Percentiles rank a stretch among this genome's conserved stretches.
These are phyloP conservation scores for Lachnellula cervina DNA, from an alignment of 2,329 filamentous ascomycete species.

Conservation along the genomic window DNA sequence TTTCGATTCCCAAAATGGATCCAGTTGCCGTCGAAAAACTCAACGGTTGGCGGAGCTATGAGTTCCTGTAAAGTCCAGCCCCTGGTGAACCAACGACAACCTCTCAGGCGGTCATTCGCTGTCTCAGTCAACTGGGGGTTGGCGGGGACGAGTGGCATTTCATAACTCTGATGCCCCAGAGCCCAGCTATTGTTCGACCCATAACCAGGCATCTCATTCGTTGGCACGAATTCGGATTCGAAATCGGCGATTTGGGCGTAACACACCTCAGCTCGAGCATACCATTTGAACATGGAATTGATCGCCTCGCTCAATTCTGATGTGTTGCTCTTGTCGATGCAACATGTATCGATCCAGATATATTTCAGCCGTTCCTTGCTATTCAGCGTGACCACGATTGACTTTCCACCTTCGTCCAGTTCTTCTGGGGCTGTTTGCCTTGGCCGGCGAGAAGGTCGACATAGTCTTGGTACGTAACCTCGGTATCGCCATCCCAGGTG, in stretches of 20 bases:
- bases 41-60: constrained; percentile 4
- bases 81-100: constrained; percentile 11
- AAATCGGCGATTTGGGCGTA: constrained; percentile 15
- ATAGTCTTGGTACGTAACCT: constrained; percentile 37
- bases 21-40: constrained; percentile 5
- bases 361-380: constrained; percentile 4
- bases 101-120: no score
- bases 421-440: not conserved
- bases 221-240: not conserved
- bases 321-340: constrained; percentile 16
- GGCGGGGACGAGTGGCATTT: no score
- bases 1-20: not conserved
- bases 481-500: constrained; percentile 17
- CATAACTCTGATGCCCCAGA: no score
- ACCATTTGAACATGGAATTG: constrained; percentile 19
- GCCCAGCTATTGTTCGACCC: not conserved
- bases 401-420: not conserved
- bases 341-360: constrained; percentile 16
- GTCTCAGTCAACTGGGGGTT: no score
- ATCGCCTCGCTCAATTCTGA: constrained; percentile 16
- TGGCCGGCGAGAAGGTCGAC: not conserved
- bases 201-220: not conserved
- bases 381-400: constrained; percentile 3
- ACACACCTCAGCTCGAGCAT: constrained; percentile 6
- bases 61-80: constrained; percentile 15